Conservation (phyloP, 2,329 filamentous ascomycete genomes). For the Curvularia eragrostidis region DNA sequence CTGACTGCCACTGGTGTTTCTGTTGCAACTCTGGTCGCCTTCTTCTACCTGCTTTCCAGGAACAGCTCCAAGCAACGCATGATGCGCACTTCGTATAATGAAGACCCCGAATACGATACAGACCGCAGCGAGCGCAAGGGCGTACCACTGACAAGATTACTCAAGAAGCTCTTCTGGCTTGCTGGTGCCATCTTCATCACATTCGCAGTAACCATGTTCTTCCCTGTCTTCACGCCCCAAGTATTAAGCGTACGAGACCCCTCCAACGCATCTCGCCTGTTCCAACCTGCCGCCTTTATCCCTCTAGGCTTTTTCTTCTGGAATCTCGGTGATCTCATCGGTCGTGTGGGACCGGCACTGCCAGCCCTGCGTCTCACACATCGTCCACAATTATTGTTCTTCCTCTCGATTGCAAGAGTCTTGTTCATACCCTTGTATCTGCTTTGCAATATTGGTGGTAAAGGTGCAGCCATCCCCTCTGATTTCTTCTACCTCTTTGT, state of each 20-base stretch:
- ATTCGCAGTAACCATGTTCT: slow-evolving; percentile 90
- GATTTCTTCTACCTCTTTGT: slow-evolving; percentile 87
- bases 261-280: slow-evolving; percentile 61
- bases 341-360: slow-evolving; percentile 71
- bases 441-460: slow-evolving; percentile 84
- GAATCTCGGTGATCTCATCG: slow-evolving; percentile 86
- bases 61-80: slow-evolving; percentile 44
- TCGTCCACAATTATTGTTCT: slow-evolving; percentile 71
- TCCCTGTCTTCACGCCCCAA: slow-evolving; percentile 81
- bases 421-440: slow-evolving; percentile 84
- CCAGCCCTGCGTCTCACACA: slow-evolving; percentile 64
- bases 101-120: slow-evolving; percentile 33
- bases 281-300: slow-evolving; percentile 80
- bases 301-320: slow-evolving; percentile 90
- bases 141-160: slow-evolving; percentile 69
- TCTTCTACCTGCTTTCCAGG: slow-evolving; percentile 73
- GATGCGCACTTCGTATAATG: slow-evolving; percentile 28
- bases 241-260: slow-evolving; percentile 54
- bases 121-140: slow-evolving; percentile 49
- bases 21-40: slow-evolving; percentile 70
- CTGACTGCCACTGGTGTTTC: slow-evolving; percentile 83
- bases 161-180: slow-evolving; percentile 80
- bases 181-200: slow-evolving; percentile 78
- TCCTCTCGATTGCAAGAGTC: slow-evolving; percentile 68
- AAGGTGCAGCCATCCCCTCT: slow-evolving; percentile 71